Percentiles rank a stretch among this genome's conserved stretches.
These are phyloP conservation scores for Phanerochaete carnosa DNA, from an alignment of 768 basidiomycete genomes.

Conservation along the genomic window DNA sequence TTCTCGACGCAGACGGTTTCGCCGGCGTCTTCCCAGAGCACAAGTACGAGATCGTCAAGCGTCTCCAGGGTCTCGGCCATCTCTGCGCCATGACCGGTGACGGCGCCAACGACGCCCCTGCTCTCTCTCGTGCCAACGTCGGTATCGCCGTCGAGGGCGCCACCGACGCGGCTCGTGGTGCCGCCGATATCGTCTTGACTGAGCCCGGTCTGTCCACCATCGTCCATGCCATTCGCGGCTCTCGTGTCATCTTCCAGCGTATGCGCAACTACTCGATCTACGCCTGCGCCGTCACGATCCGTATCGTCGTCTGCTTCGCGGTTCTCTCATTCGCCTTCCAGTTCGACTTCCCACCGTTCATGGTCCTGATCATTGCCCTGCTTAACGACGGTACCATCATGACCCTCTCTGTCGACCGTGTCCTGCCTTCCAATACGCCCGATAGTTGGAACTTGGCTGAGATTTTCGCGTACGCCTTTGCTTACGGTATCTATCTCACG, in stretches of 20 bases:
- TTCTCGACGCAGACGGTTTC: constrained; percentile 98
- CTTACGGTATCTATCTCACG: constrained; percentile 93
- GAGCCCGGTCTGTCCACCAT: constrained; percentile 99
- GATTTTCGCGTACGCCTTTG: constrained; percentile 94
- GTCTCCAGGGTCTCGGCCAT: constrained; percentile 93
- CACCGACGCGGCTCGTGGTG: constrained; percentile 97
- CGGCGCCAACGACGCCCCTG: constrained; percentile 98
- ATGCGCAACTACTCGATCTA: constrained; percentile 99
- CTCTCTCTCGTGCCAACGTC: constrained; percentile 96
- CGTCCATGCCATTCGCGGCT: constrained; percentile 97
- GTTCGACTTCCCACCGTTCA: constrained; percentile 99
- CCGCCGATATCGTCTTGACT: constrained; percentile 96
- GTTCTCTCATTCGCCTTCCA: constrained; percentile 94
- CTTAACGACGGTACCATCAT: constrained; percentile 99
- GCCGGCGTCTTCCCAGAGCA: constrained; percentile 99
- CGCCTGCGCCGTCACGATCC: constrained; percentile 93
- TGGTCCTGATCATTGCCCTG: constrained; percentile 97
- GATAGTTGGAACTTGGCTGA: constrained; percentile 96
- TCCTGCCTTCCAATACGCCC: constrained; percentile 87
- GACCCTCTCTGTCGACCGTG: constrained; percentile 95
- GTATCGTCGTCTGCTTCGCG: constrained; percentile 97
- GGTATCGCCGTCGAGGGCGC: constrained; percentile 99
- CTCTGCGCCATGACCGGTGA: constrained; percentile 99
- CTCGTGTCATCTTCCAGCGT: constrained; percentile 99
- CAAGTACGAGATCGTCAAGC: constrained; percentile 99